phyloP scores from a whole-genome alignment of 768 basidiomycete genomes.

The Tulasnella sp. region DNA sequence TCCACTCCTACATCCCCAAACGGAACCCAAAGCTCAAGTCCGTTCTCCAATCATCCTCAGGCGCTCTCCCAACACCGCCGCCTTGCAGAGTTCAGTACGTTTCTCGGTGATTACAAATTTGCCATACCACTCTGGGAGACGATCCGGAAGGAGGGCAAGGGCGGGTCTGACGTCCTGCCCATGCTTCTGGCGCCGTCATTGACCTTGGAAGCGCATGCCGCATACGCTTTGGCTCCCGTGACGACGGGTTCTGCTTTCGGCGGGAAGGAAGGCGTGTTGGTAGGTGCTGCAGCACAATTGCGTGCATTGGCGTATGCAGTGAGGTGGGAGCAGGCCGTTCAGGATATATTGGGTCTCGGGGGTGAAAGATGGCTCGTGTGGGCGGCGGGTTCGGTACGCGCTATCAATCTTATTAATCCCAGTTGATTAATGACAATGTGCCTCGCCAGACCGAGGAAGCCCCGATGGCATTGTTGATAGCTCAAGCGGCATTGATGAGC shows the following conservation, averaged over 20 bases:
- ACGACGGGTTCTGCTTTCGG: slow-evolving; percentile 1
- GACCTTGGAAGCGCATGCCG: slow-evolving; percentile 46
- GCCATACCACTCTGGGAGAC: slow-evolving; percentile 79
- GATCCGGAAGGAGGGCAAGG: slow-evolving; percentile 56
- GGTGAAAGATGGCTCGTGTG: slow-evolving; percentile 80
- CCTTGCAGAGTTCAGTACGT: slow-evolving; percentile 91
- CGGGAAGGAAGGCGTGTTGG: slow-evolving; percentile 2
- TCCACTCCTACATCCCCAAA: slow-evolving; percentile 29
- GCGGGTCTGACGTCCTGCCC: slow-evolving; percentile 76
- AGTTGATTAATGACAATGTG: background rate
- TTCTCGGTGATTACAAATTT: slow-evolving; percentile 80
- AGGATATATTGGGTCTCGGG: slow-evolving; percentile 52
- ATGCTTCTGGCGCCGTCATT: slow-evolving; percentile 57
- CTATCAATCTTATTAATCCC: too few species aligned
- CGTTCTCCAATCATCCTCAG: slow-evolving; percentile 26
- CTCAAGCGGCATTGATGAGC: slow-evolving; percentile 67
- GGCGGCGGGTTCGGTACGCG: slow-evolving; percentile 69
- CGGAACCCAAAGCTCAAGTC: slow-evolving; percentile 25
- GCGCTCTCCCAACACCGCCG: slow-evolving; percentile 65
- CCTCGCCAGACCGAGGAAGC: slow-evolving; percentile 83
- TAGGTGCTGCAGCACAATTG: slow-evolving; percentile 47
- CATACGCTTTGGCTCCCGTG: slow-evolving; percentile 45
- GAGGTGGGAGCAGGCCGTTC: slow-evolving; percentile 65
- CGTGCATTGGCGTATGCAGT: slow-evolving; percentile 56
- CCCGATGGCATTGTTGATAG: slow-evolving; percentile 64